Evolutionary conservation across 192 early-diverging fungal species (phyloP), one percentile per base, ranked within the genome.

Genomic region (Coemansia sp.): DNA sequence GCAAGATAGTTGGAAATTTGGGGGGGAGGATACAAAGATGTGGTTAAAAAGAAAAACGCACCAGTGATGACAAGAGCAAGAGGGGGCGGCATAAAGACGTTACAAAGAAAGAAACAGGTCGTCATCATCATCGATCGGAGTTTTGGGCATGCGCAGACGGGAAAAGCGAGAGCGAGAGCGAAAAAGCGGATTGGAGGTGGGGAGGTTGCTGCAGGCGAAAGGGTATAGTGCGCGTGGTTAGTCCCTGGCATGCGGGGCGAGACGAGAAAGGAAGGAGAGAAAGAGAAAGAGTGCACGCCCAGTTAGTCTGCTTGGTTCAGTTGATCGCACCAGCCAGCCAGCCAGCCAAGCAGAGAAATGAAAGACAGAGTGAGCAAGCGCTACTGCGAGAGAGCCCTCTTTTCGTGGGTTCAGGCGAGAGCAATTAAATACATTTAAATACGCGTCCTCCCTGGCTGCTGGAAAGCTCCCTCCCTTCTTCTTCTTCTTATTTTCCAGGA

Each of bases 141-240:
- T 50, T 50, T 50, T 50, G 49, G 49, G 17, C 49, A 50, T 50
- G 49, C 19, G 49, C 19, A 17, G 19, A 50, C 14, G n/a, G 16
- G n/a, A 50, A 50, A 11, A 14, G 44, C 44, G 25, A 25, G 25
- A 25, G 25, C 25, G 25, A 25, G n/a, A n/a, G n/a, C n/a, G n/a
- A n/a, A n/a, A 25, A 25, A 25, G 25, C 25, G 25, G 25, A 25
- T 25, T 25, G 25, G 25, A 25, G 25, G 25, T 25, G 25, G 25
- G 25, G 25, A 25, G 25, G 25, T 56, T 9, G n/a, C 38, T 56
- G 54, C 10, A 9, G 11, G 54, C 54, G 38, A 60, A n/a, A 25
- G 7, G 60, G 60, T 61, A 61, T 61, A 61, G 60, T 61, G 60
- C 60, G 60, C 45, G 60, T 61, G 42, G 10, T 16, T 45, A 25